Conservation (phyloP, 768 basidiomycete species). For the Lentinula boryana region DNA sequence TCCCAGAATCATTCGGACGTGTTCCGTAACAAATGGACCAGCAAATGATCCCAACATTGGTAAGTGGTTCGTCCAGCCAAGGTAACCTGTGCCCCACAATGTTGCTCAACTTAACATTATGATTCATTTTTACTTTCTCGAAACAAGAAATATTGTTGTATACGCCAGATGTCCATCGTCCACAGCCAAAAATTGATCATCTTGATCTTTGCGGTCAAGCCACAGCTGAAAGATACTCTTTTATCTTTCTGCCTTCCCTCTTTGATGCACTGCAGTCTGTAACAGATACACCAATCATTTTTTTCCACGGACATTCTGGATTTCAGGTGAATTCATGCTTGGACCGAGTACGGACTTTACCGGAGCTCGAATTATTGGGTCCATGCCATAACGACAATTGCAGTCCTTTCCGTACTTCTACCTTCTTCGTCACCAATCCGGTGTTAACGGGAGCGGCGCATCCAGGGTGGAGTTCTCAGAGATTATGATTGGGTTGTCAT, state of each 20-base stretch:
- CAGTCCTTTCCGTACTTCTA: neutral
- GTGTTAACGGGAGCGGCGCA: constrained; percentile 7
- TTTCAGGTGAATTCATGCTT: too few species aligned
- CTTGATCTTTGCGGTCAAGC: neutral
- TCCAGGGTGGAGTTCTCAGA: neutral
- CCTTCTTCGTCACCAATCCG: neutral
- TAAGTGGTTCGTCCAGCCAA: too few species aligned
- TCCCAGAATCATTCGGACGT: neutral
- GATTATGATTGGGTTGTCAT: neutral
- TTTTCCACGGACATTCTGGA: neutral
- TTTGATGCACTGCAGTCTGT: neutral
- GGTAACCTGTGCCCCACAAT: too few species aligned
- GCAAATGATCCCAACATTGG: neutral
- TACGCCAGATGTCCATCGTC: too few species aligned
- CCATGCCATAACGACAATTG: neutral
- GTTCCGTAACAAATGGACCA: neutral
- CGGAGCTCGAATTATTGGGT: neutral
- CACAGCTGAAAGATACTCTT: neutral
- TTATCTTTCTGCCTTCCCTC: neutral
- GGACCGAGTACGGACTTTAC: neutral
- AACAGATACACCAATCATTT: neutral
- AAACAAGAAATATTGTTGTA: too few species aligned
- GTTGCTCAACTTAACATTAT: too few species aligned
- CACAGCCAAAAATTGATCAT: neutral
- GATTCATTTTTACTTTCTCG: too few species aligned